These are phyloP conservation scores for Aegilops umbellulata DNA, from an alignment of 176 grass and related monocot species.

Conservation along the genomic window DNA sequence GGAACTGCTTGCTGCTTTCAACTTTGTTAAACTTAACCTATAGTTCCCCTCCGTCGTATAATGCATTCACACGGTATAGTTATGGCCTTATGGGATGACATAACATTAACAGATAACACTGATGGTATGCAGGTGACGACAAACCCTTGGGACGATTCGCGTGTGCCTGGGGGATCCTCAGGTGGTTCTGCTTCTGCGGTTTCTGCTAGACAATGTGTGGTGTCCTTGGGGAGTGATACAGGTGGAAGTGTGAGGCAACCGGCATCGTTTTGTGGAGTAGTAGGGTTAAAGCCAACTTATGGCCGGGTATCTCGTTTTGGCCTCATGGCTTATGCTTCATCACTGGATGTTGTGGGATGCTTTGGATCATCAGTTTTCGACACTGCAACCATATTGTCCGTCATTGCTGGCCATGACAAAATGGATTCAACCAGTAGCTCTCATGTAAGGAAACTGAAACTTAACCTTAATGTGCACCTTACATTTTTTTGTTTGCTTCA, in stretches of 20 bases:
- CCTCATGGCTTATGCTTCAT: conserved; percentile 96
- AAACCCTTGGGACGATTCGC: conserved; percentile 86
- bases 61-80: background rate
- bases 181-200: conserved; percentile 90
- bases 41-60: background rate
- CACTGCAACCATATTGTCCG: conserved; percentile 65
- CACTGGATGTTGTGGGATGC: conserved; percentile 84
- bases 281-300: conserved; percentile 94
- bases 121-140: conserved; percentile 63
- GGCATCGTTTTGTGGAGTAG: conserved; percentile 90
- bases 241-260: conserved; percentile 98
- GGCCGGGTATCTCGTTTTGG: conserved; percentile 89
- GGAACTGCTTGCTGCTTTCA: background rate
- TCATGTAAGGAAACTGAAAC: conserved; percentile 49
- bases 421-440: conserved; percentile 82
- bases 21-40: background rate
- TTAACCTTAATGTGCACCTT: conserved; percentile 6
- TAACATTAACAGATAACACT: conserved; percentile 12
- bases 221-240: conserved; percentile 90
- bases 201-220: conserved; percentile 80
- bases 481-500: background rate
- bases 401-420: conserved; percentile 81
- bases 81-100: background rate
- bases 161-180: conserved; percentile 88
- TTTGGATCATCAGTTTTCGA: conserved; percentile 77